Evolutionary conservation across 345 rosid genomes (phyloP).

Genomic region (Conringia planisiliqua): DNA sequence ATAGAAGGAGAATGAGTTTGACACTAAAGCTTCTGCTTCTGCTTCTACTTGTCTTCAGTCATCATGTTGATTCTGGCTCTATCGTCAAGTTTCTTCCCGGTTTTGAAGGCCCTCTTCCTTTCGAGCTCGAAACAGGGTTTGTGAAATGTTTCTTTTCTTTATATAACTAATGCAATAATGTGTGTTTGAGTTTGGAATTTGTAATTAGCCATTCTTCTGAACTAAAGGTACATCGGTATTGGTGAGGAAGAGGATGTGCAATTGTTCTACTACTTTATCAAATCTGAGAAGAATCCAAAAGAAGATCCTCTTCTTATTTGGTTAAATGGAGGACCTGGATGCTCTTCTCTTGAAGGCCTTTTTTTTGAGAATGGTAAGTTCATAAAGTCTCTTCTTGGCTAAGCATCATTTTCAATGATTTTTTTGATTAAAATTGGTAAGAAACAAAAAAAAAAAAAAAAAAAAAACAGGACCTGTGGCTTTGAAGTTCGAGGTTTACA

Average conservation of each 20-base stretch:
- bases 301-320: constrained; percentile 37
- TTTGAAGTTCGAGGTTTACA: constrained; percentile 40
- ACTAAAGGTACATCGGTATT: constrained; percentile 29
- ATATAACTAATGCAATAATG: not conserved
- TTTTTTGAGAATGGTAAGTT: constrained; percentile 20
- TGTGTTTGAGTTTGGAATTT: not conserved
- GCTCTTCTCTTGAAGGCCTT: constrained; percentile 26
- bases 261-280: constrained; percentile 30
- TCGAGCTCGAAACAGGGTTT: constrained; percentile 50
- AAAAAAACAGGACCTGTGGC: constrained; percentile 49
- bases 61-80: constrained; percentile 23
- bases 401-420: not conserved
- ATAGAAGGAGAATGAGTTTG: not conserved
- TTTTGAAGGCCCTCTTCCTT: constrained; percentile 41
- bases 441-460: not conserved
- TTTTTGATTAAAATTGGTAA: not conserved
- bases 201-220: not conserved
- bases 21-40: not conserved
- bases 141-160: not conserved
- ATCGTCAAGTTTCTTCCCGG: constrained; percentile 38
- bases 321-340: constrained; percentile 41
- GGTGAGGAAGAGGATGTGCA: constrained; percentile 25
- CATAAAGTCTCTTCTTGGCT: not conserved
- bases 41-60: not conserved
- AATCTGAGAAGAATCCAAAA: constrained; percentile 33